Evolutionary conservation across 768 basidiomycete genomes (phyloP).

Genomic region (Leccinum uliginosum): DNA sequence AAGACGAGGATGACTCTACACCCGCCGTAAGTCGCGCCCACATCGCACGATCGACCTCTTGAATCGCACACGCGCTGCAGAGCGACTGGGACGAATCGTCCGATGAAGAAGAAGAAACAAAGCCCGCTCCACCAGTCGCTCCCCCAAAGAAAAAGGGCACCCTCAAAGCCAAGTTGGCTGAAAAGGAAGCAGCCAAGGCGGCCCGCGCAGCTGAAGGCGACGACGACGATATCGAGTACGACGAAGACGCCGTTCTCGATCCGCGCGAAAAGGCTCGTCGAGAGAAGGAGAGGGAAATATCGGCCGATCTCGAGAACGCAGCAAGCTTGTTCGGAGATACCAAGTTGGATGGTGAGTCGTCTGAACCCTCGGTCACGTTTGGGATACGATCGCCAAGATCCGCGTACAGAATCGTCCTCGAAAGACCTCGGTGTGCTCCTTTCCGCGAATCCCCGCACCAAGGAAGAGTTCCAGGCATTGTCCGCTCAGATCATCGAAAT

Average conservation of each 20-base stretch:
- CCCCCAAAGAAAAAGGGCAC: slow-evolving; percentile 91
- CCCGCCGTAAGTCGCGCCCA: slow-evolving; percentile 58
- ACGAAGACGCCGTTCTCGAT: slow-evolving; percentile 73
- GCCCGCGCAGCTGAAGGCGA: slow-evolving; percentile 35
- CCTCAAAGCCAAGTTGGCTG: slow-evolving; percentile 86
- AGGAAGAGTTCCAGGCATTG: slow-evolving; percentile 79
- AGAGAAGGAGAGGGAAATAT: slow-evolving; percentile 79
- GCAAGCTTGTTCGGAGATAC: slow-evolving; percentile 75
- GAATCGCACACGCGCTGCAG: slow-evolving; percentile 34
- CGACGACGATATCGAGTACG: slow-evolving; percentile 46
- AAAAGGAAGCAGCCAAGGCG: slow-evolving; percentile 80
- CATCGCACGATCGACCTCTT: background rate
- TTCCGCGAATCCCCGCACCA: slow-evolving; percentile 78
- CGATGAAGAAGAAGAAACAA: slow-evolving; percentile 63
- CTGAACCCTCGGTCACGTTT: background rate
- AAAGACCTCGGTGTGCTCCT: slow-evolving; percentile 68
- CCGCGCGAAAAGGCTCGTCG: slow-evolving; percentile 70
- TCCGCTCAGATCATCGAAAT: slow-evolving; percentile 70
- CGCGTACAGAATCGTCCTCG: slow-evolving; percentile 54
- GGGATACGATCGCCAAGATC: background rate
- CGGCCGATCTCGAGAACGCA: slow-evolving; percentile 83
- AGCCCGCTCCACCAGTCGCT: slow-evolving; percentile 46
- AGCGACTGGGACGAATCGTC: slow-evolving; percentile 94
- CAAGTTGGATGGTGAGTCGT: slow-evolving; percentile 53
- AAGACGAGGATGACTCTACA: slow-evolving; percentile 81